Evolutionary conservation across 2,329 filamentous ascomycete species (phyloP).

Genomic region (Fusarium subglutinans): DNA sequence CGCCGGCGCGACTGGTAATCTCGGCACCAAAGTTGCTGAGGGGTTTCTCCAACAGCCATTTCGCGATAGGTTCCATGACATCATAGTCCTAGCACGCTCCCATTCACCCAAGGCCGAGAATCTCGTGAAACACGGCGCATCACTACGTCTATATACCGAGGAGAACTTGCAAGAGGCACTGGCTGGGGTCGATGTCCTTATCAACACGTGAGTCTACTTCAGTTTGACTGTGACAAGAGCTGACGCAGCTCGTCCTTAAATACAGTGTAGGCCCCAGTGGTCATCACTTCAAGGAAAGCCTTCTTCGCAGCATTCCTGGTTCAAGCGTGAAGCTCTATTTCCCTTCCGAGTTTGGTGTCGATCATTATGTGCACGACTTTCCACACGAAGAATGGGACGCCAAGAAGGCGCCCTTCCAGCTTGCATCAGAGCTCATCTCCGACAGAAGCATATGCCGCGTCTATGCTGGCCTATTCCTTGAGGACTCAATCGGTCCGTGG

Average conservation of each 20-base stretch:
- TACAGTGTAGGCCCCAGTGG: neutral
- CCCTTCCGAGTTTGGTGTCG: neutral
- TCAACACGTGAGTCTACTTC: neutral
- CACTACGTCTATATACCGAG: neutral
- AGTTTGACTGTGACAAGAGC: neutral
- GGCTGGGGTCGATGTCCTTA: neutral
- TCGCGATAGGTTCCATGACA: neutral
- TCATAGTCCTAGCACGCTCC: neutral
- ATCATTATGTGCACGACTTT: constrained; percentile 1
- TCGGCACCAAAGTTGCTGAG: neutral
- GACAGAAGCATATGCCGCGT: neutral
- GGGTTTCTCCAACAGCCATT: neutral
- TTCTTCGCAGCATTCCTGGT: neutral
- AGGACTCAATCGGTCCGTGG: neutral
- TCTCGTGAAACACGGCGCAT: neutral
- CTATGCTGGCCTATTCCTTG: neutral
- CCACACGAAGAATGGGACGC: neutral
- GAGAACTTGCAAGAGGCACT: neutral
- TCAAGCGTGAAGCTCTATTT: neutral
- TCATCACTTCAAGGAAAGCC: neutral
- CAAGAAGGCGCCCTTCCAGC: neutral
- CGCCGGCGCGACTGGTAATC: neutral
- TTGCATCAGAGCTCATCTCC: neutral
- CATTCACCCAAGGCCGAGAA: neutral
- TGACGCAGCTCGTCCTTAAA: neutral